Evolutionary conservation across 768 basidiomycete species (phyloP).

Genomic region (Tricholomella constricta): DNA sequence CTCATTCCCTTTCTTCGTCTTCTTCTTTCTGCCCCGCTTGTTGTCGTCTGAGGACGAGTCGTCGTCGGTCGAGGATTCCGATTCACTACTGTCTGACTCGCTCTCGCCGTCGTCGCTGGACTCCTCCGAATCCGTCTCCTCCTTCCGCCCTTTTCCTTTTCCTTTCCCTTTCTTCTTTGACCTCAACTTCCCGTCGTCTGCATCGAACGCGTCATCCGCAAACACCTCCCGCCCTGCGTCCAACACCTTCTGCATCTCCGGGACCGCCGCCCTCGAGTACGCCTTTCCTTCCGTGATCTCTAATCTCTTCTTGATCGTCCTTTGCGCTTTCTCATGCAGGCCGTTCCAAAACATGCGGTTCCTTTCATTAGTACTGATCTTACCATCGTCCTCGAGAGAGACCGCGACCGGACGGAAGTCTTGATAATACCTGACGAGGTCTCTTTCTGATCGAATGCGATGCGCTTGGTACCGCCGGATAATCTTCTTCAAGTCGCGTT

Average conservation of each 20-base stretch:
- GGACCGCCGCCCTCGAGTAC: not conserved
- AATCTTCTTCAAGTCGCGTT: no score
- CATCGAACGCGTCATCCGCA: not conserved
- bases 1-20: not conserved
- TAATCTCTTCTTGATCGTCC: not conserved
- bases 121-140: not conserved
- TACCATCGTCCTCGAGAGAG: not conserved
- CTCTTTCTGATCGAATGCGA: not conserved
- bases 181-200: no score
- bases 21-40: not conserved
- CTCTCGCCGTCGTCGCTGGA: not conserved
- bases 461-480: no score
- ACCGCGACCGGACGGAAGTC: slow-evolving; percentile 1
- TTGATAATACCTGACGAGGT: not conserved
- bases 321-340: not conserved
- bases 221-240: not conserved
- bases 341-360: no score
- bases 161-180: not conserved
- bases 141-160: not conserved
- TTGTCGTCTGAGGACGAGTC: not conserved
- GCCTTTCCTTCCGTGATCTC: no score
- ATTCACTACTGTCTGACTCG: not conserved
- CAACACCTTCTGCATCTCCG: not conserved
- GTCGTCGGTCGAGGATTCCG: not conserved
- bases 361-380: slow-evolving; percentile 1